A percentile compares a stretch with the other conserved stretches of the same genome.
Conservation (phyloP, 768 basidiomycete species). For the Amanita molliuscula region DNA sequence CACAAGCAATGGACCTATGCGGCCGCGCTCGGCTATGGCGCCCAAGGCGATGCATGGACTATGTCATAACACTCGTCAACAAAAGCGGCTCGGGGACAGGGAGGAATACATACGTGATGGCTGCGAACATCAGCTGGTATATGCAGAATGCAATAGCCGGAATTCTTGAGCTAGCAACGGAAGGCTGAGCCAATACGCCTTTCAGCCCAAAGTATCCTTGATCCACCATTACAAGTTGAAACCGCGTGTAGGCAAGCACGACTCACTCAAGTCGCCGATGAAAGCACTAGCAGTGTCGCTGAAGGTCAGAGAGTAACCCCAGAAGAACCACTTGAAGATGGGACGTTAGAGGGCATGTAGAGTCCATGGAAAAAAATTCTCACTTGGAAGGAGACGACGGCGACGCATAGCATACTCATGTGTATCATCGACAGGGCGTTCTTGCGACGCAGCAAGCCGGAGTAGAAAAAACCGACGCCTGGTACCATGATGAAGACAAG, state of each 20-base stretch:
- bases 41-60: constrained; percentile 86
- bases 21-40: constrained; percentile 83
- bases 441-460: constrained; percentile 84
- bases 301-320: constrained; percentile 93
- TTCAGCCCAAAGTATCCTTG: constrained; percentile 77
- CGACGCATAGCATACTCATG: constrained; percentile 65
- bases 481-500: constrained; percentile 83
- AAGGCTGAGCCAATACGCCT: constrained; percentile 65
- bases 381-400: constrained; percentile 79
- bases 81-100: too few species aligned
- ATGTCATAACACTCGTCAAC: constrained; percentile 10
- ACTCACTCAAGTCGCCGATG: constrained; percentile 78
- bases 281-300: constrained; percentile 62
- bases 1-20: constrained; percentile 76
- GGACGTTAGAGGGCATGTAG: not conserved
- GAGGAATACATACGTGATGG: constrained; percentile 64
- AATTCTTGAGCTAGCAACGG: constrained; percentile 59
- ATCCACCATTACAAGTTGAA: not conserved
- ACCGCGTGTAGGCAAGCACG: not conserved
- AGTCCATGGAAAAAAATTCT: constrained; percentile 11
- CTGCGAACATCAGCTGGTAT: constrained; percentile 88
- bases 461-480: constrained; percentile 83
- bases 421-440: constrained; percentile 90
- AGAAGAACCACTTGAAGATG: constrained; percentile 79
- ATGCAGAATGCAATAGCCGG: constrained; percentile 72